These are phyloP conservation scores for Pichia cephalocereana DNA, from an alignment of 805 yeast genomes.

Conservation along the genomic window DNA sequence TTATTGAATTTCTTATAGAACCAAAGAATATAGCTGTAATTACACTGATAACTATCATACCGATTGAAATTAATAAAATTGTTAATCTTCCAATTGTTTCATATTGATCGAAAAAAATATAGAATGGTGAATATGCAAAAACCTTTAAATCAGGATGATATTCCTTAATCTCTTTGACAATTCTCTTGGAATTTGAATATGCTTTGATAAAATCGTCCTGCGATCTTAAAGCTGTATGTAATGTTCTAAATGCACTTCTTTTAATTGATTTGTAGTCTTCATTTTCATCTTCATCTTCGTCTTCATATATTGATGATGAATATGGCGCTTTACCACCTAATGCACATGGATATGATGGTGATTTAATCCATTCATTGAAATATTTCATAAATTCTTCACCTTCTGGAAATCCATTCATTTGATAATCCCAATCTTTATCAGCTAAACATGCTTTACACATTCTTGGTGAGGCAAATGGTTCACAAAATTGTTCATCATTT, in stretches of 20 bases:
- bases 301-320: slow-evolving; percentile 40
- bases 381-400: slow-evolving; percentile 58
- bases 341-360: slow-evolving; percentile 85
- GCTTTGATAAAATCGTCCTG: slow-evolving; percentile 81
- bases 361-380: slow-evolving; percentile 71
- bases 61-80: slow-evolving; percentile 41
- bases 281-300: slow-evolving; percentile 27
- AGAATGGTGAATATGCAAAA: slow-evolving; percentile 90
- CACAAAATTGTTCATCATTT: slow-evolving; percentile 47
- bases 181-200: slow-evolving; percentile 59
- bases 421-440: slow-evolving; percentile 53
- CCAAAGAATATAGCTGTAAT: slow-evolving; percentile 57
- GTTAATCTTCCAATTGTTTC: slow-evolving; percentile 54
- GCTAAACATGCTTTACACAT: slow-evolving; percentile 67
- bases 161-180: slow-evolving; percentile 46
- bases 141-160: slow-evolving; percentile 36
- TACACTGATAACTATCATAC: slow-evolving; percentile 39
- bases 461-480: slow-evolving; percentile 57
- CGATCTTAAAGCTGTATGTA: slow-evolving; percentile 71
- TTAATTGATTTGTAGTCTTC: slow-evolving; percentile 25
- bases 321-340: slow-evolving; percentile 95
- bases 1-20: slow-evolving; percentile 47
- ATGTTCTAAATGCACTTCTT: slow-evolving; percentile 67
- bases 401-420: slow-evolving; percentile 79
- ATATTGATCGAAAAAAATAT: slow-evolving; percentile 88